A percentile compares a stretch with the other conserved stretches of the same genome.
These are phyloP conservation scores for Penicillium brasilianum DNA, from an alignment of 2,329 filamentous ascomycete genomes.

Conservation along the genomic window DNA sequence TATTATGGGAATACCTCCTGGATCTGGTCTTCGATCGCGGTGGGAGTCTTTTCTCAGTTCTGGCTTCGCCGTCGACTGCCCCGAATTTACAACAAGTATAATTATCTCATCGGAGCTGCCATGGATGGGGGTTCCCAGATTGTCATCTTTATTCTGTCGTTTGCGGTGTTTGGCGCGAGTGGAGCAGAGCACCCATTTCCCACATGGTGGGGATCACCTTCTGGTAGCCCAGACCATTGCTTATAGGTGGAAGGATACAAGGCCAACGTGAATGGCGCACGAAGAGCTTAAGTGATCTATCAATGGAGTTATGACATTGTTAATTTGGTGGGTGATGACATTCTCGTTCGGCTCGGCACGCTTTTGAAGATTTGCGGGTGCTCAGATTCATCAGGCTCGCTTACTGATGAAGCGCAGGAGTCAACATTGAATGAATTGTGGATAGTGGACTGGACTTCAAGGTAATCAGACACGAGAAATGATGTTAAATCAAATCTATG, in stretches of 20 bases:
- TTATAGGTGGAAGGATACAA: background rate
- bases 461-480: background rate
- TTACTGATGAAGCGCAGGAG: background rate
- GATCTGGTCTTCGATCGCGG: constrained; percentile 32
- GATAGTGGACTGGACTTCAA: too few relatives aligned
- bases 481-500: background rate
- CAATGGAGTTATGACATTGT: background rate
- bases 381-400: background rate
- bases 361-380: background rate
- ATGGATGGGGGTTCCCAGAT: constrained; percentile 44
- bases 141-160: constrained; percentile 44
- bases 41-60: constrained; percentile 30
- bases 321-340: background rate
- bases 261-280: background rate
- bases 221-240: constrained; percentile 2
- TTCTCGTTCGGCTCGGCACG: background rate
- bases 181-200: constrained; percentile 35
- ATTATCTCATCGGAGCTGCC: constrained; percentile 44
- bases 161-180: constrained; percentile 41
- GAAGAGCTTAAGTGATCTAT: too few relatives aligned
- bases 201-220: constrained; percentile 38
- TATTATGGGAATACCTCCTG: constrained; percentile 51
- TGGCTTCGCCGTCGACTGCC: constrained; percentile 27
- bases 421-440: too few relatives aligned
- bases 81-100: constrained; percentile 41